Base-by-base conservation (phyloP, 495 filamentous ascomycete genomes). In the Pseudomonodictys pantanalensis region DNA sequence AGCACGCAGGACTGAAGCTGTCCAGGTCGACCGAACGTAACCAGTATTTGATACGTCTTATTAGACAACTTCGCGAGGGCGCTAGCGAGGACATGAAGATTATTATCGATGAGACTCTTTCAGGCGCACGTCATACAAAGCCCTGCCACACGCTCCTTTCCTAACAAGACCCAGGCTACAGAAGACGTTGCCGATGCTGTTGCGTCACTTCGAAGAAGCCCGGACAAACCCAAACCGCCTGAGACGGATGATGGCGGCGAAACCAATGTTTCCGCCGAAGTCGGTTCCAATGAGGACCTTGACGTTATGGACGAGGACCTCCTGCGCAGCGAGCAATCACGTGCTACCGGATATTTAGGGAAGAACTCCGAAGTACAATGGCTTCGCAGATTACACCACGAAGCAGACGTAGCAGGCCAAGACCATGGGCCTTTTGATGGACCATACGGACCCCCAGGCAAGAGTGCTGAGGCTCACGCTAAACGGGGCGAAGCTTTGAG, bases 281-380 rank as follows among this genome's bases (percentile, higher is more conserved):
- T 81, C 38, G 83, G 84, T 9, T 88, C 85, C 1, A 77, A 80
- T 2, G 81, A 81, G 24, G 82, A 81, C 11, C 70, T 83, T 22
- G 85, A 87, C 60, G 73, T 76, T 11, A 77, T 86, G n/a, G 73
- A 82, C 39, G 81, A 86, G 64, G 85, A 88, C 45, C 65, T 80
- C 12, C 84, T 83, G 62, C 76, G 76, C 24, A 79, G 66, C 26
- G 74, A 78, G 58, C 67, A 71, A 38, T 69, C 76, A 7, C 67
- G 73, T 58, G 70, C 73, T 2, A 81, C 77, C 12, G 81, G 83
- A 0, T 86, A 80, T 61, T 73, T 84, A 53, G 84, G 84, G 18
- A 83, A 81, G 54, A 81, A 78, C 44, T 86, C 83, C 0, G 81
- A 83, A 50, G 76, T 83, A 9, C 70, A 71, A 35, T 87, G 85